Evolutionary conservation across 768 basidiomycete genomes (phyloP), one percentile per base, ranked within the genome.

Genomic region (Leccinum sublutescens): DNA sequence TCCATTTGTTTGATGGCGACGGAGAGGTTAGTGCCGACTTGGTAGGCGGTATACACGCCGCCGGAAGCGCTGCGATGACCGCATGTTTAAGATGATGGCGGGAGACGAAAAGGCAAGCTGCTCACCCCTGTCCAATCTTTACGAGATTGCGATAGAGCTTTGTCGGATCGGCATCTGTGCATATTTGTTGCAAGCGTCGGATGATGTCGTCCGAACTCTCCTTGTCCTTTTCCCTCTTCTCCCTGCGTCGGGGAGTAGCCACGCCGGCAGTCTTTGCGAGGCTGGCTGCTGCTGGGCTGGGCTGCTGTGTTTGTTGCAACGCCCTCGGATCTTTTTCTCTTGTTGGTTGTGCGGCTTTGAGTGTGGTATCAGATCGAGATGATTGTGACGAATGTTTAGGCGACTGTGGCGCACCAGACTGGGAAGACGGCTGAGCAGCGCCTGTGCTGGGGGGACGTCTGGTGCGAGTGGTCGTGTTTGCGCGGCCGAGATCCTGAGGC

Each of bases 1-100:
- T 99, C 97, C 97, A 98, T 99, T 76, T 98, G 96, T 76, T 99
- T 99, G 84, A 99, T 99, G 45, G 97, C 97, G 34, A 98, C 97
- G 11, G 86, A 90, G 33, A 92, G 67, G 74, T 97, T 96, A 31
- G 92, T 94, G 45, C 95, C 95, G 62, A 96, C 91, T 78, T 98
- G 95, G 71, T 97, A 97, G 15, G 96, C 96, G 12, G 95, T 98
- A 76, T 97, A 99, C 2, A 98, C 97, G 64, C 96, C 96, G 43
- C 97, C 96, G 19, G 93, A 96, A 15, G 97, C 96, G 59, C 94
- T 95, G 71, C 5, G 47, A 60, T 58, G 57, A 40, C 31, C 56
- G 29, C 19, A 55, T 59, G 61, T 57, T 43, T 27, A 56, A 60
- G 29, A 43, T 4, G 52, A 21, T 51, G 3, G 15, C 1, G 0